Base-by-base conservation (phyloP, 176 grass and related monocot genomes). In the Paspalum vaginatum region DNA sequence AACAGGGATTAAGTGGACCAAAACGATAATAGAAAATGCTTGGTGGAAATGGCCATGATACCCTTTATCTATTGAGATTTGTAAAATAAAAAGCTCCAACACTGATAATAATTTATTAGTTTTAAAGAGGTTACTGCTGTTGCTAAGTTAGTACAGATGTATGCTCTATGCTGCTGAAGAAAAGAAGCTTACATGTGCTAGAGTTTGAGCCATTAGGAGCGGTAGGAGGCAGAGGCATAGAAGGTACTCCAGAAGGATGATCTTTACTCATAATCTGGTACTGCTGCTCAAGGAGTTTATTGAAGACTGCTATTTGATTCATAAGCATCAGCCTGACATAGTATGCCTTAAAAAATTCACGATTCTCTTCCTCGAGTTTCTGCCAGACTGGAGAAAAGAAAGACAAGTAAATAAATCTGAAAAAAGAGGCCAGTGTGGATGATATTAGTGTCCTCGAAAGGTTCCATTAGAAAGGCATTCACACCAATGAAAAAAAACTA, bases 341-440 rank as follows among this genome's bases (percentile, higher is more conserved):
- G 80, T 99, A 99, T 78, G 92, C 96, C 48, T 95, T 93, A 45
- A 99, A 99, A 82, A 99, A 95, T 42, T 99, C 92, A 27, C 49
- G 92, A 89, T 99, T 99, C 84, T 99, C 92, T 78, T 99, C 96
- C 65, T 95, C 92, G 21, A 99, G 96, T 79, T 95, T 99, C 88
- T 95, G 96, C 96, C 96, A 99, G 44, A 99, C 96, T 99, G 88
- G 65, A 93, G 14, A 62, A 73, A 73, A 65, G 4, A 74, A 78
- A 1, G 2, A 18, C 16, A 50, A 79, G 37, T 66, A 79, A 65
- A 22, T 48, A 53, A 72, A 40, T 9, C 58, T 27, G 21, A 78
- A 61, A 66, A 6, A 39, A 78, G 73, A 73, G 72, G 20, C 6
- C 2, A 78, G 52, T 50, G 27, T 27, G 25, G 39, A 67, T 50